phyloP scores from a whole-genome alignment of 176 grass and related monocot species.

The Neostapfia colusana region DNA sequence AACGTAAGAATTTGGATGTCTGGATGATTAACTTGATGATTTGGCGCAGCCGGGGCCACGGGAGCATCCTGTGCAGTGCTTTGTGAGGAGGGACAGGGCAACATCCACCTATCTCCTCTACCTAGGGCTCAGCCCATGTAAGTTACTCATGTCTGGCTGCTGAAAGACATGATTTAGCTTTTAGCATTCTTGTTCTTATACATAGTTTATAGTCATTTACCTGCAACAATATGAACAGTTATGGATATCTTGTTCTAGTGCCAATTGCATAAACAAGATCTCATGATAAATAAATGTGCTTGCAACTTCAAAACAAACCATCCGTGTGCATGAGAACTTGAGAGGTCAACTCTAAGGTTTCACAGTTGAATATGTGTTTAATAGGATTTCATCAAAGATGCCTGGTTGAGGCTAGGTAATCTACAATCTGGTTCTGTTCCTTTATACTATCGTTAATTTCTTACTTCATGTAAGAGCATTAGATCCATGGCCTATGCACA shows the following conservation, averaged over 20 bases:
- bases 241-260: not conserved
- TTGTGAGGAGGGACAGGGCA: slow-evolving; percentile 79
- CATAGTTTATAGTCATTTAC: not conserved
- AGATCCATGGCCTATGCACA: not conserved
- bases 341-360: not conserved
- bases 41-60: slow-evolving; percentile 71
- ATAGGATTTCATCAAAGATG: not conserved
- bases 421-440: slow-evolving; percentile 9
- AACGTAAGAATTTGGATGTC: slow-evolving; percentile 2
- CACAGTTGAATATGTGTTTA: not conserved
- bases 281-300: not conserved
- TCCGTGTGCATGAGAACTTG: not conserved
- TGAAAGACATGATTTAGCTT: not conserved
- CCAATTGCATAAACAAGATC: not conserved
- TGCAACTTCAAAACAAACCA: not conserved
- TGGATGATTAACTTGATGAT: slow-evolving; percentile 34
- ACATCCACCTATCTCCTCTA: slow-evolving; percentile 88
- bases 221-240: not conserved
- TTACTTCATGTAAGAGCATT: slow-evolving; percentile 3
- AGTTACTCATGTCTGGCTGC: slow-evolving; percentile 26
- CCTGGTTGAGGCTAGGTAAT: not conserved
- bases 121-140: slow-evolving; percentile 92
- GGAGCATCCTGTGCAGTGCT: slow-evolving; percentile 85
- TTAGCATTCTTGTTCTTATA: slow-evolving; percentile 1
- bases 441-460: not conserved